Conservation (phyloP, 805 yeast species). For the Starmerella kuoi region DNA sequence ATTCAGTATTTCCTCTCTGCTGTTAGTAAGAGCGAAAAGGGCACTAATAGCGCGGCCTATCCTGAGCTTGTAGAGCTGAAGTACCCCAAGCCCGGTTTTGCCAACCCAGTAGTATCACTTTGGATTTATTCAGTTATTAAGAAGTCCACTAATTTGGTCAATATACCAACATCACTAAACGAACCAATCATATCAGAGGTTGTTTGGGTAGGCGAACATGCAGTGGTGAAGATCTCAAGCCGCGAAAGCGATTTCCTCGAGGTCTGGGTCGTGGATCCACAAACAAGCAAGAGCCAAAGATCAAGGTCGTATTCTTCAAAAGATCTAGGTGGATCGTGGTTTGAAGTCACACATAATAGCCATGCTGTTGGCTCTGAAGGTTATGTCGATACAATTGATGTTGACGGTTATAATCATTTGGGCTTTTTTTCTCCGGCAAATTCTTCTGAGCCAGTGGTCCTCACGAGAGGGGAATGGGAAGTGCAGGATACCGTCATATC, state of each 20-base stretch:
- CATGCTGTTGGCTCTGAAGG: conserved; percentile 45
- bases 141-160: conserved; percentile 13
- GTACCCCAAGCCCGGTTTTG: conserved; percentile 75
- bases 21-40: background rate
- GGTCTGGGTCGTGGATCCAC: conserved; percentile 40
- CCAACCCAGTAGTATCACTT: conserved; percentile 56
- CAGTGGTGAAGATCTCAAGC: conserved; percentile 48
- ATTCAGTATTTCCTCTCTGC: conserved; percentile 47
- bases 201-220: conserved; percentile 50
- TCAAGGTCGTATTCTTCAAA: conserved; percentile 38
- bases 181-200: conserved; percentile 54
- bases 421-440: conserved; percentile 72
- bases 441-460: conserved; percentile 39
- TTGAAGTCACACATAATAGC: conserved; percentile 60
- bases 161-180: conserved; percentile 9
- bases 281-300: conserved; percentile 31
- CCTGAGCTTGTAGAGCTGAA: conserved; percentile 52
- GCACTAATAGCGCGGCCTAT: conserved; percentile 28
- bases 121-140: conserved; percentile 35
- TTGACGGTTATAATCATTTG: conserved; percentile 52
- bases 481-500: conserved; percentile 58
- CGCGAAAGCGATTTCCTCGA: conserved; percentile 57
- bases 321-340: conserved; percentile 49
- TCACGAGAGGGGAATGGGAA: conserved; percentile 81
- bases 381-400: conserved; percentile 57